A percentile compares a stretch with the other conserved stretches of the same genome.
Conservation (phyloP, 768 basidiomycete genomes). For the Strobilomyces dryophilus region DNA sequence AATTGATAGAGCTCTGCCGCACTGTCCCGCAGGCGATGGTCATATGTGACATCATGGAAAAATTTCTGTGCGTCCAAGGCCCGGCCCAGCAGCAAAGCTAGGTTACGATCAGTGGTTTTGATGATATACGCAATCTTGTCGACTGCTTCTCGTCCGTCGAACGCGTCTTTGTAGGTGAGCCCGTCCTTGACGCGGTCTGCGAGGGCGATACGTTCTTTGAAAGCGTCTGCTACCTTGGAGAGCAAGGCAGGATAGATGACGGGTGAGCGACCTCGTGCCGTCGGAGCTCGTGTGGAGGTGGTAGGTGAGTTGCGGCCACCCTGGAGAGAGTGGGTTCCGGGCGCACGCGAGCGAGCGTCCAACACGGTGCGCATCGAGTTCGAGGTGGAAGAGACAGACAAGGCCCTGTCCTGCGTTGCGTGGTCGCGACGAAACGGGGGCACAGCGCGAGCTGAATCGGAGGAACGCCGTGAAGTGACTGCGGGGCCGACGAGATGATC, state of each 20-base stretch:
- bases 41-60: slow-evolving; percentile 99
- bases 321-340: slow-evolving; percentile 34
- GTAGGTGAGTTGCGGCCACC: slow-evolving; percentile 37
- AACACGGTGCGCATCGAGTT: slow-evolving; percentile 45
- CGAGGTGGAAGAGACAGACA: slow-evolving; percentile 71
- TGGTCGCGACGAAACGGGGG: slow-evolving; percentile 61
- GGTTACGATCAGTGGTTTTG: slow-evolving; percentile 95
- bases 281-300: slow-evolving; percentile 32
- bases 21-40: slow-evolving; percentile 90
- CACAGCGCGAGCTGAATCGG: slow-evolving; percentile 63
- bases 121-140: slow-evolving; percentile 97
- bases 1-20: slow-evolving; percentile 92
- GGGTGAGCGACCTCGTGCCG: slow-evolving; percentile 52
- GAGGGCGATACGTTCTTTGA: slow-evolving; percentile 75
- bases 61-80: slow-evolving; percentile 98
- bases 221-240: slow-evolving; percentile 91
- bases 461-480: slow-evolving; percentile 50
- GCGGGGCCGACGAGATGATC: slow-evolving; percentile 29
- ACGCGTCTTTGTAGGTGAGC: slow-evolving; percentile 92
- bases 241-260: slow-evolving; percentile 94
- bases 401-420: slow-evolving; percentile 60
- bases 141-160: slow-evolving; percentile 96
- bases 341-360: slow-evolving; percentile 34
- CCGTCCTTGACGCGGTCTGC: slow-evolving; percentile 90
- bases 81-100: slow-evolving; percentile 91